Base-by-base conservation (phyloP, 345 rosid genomes). In the Melastoma malabathricum region DNA sequence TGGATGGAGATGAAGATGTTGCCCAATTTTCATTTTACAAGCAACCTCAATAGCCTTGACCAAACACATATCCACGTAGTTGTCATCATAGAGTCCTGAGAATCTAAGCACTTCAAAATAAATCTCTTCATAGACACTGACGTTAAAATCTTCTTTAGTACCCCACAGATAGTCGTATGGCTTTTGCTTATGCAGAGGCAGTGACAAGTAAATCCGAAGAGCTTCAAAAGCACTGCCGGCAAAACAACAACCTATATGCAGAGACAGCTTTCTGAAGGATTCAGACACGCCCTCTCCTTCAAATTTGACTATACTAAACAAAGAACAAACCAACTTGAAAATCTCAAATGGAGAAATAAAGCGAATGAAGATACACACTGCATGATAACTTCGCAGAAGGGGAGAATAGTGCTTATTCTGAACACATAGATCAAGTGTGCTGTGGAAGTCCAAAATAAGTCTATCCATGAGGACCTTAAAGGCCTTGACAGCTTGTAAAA, bases 311-410 rank as follows among this genome's bases (percentile, higher is more conserved):
- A 59, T 76, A 67, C 63, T 60, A 51, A 92, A 72, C 58, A 84
- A 61, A 75, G 73, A 84, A 57, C 62, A 64, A 39, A 62, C 86
- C 48, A 82, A 58, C 52, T 77, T 59, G 64, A 92, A 76, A 60
- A 87, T 77, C 62, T 81, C 63, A 48, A 80, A 71, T n/a, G 96
- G 98, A 45, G 93, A 79, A 46, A 78, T 59, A 62, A 70, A 76
- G 48, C 61, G 68, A 62, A 68, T 57, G 60, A 92, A 59, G 66
- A 75, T 57, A 72, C 77, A 80, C 50, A 84, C 44, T 45, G 80
- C 59, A 56, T 71, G 70, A 71, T 77, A 72, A 55, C 68, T 56
- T 63, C 78, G 84, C 52, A 77, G 75, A 58, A 84, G 68, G 34
- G 75, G 61, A 51, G 51, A 48, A 44, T 68, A 63, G 59, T 64